These are phyloP conservation scores for Cryphonectria japonica DNA, from an alignment of 2,329 filamentous ascomycete species.

Conservation along the genomic window DNA sequence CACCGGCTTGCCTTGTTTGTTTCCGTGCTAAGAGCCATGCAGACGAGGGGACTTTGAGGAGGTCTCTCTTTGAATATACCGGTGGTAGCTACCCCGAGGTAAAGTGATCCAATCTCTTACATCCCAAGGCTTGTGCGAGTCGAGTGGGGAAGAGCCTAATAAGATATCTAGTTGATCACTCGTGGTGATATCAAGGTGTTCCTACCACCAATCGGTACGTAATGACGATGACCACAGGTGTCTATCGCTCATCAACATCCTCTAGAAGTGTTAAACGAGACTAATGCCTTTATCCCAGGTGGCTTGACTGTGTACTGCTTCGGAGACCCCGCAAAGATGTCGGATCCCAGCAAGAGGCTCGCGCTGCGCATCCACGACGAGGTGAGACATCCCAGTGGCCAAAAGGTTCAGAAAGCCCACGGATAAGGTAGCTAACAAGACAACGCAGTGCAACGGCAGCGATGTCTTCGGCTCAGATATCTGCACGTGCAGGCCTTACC, in stretches of 20 bases:
- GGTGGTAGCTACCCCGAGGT: constrained; percentile 93
- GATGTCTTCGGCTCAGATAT: constrained; percentile 99
- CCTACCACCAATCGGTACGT: constrained; percentile 81
- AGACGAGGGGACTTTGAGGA: constrained; percentile 85
- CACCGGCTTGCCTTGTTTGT: neutral
- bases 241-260: neutral
- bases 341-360: constrained; percentile 78
- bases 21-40: constrained; percentile 35
- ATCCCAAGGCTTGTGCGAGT: constrained; percentile 32
- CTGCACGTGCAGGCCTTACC: constrained; percentile 92
- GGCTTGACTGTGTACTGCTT: constrained; percentile 97
- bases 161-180: constrained; percentile 70
- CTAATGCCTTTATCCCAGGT: constrained; percentile 46
- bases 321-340: constrained; percentile 92
- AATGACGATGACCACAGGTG: neutral
- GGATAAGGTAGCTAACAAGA: constrained; percentile 12
- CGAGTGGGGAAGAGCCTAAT: neutral
- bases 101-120: constrained; percentile 23
- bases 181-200: constrained; percentile 94
- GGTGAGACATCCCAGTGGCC: constrained; percentile 42
- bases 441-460: constrained; percentile 78
- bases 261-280: constrained; percentile 31
- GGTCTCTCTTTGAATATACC: constrained; percentile 91
- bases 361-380: constrained; percentile 81
- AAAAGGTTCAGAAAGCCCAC: neutral